These are phyloP conservation scores for Saraca asoca DNA, from an alignment of 331 rosid genomes.

Conservation along the genomic window DNA sequence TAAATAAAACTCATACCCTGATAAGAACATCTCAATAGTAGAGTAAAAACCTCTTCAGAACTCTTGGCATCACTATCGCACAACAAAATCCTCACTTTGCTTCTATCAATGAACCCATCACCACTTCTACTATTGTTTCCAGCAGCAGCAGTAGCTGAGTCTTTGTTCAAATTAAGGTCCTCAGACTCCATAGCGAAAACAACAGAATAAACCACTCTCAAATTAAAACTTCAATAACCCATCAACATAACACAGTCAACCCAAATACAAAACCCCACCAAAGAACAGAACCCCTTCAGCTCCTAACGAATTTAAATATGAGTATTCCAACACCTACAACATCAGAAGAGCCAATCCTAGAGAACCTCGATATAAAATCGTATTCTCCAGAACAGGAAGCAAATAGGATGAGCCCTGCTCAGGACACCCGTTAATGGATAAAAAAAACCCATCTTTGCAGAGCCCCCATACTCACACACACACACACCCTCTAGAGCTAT, in stretches of 20 bases:
- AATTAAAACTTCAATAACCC: slow-evolving; percentile 5
- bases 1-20: slow-evolving; percentile 45
- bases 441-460: slow-evolving; percentile 34
- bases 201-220: slow-evolving; percentile 12
- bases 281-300: neutral
- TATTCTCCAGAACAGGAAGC: slow-evolving; percentile 13
- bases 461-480: neutral
- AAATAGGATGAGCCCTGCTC: slow-evolving; percentile 9
- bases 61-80: slow-evolving; percentile 78
- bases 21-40: slow-evolving; percentile 80
- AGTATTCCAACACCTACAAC: neutral
- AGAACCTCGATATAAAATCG: slow-evolving; percentile 32
- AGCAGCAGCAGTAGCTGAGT: slow-evolving; percentile 42
- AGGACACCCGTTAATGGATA: slow-evolving; percentile 30
- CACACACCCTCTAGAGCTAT: neutral
- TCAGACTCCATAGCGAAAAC: slow-evolving; percentile 53
- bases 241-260: neutral
- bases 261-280: neutral
- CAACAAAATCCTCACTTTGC: slow-evolving; percentile 87
- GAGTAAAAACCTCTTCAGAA: slow-evolving; percentile 68
- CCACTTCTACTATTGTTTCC: slow-evolving; percentile 47
- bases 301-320: neutral
- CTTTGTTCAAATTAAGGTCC: slow-evolving; percentile 65
- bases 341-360: slow-evolving; percentile 18
- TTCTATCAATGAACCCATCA: slow-evolving; percentile 87